These are phyloP conservation scores for Malassezia psittaci DNA, from an alignment of 1,284 basidiomycete species.

Conservation along the genomic window DNA sequence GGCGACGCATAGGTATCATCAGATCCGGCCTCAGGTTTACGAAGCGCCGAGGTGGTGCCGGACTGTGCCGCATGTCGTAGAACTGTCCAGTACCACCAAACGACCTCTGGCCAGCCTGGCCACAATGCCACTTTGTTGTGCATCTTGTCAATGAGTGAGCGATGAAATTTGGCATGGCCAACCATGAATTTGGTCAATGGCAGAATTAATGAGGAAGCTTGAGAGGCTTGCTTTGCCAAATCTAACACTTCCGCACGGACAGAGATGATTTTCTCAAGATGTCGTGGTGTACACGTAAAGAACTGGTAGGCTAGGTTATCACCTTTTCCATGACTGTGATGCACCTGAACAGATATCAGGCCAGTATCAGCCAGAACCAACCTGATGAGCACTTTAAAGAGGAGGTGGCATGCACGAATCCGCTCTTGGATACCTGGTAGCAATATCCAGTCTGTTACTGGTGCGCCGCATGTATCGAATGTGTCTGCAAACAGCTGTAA, in stretches of 20 bases:
- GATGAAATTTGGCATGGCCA: conserved; percentile 41
- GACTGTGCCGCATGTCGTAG: conserved; percentile 21
- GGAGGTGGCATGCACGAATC: conserved; percentile 49
- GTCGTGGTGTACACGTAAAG: conserved; percentile 34
- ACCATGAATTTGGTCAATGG: conserved; percentile 40
- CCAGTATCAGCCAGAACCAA: conserved; percentile 52
- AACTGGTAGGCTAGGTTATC: conserved; percentile 38
- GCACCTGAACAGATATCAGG: conserved; percentile 24
- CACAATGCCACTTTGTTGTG: conserved; percentile 38
- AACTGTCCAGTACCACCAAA: conserved; percentile 40
- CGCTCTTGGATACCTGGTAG: conserved; percentile 24
- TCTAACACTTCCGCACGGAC: conserved; percentile 12
- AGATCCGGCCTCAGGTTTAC: conserved; percentile 23
- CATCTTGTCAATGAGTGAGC: conserved; percentile 32
- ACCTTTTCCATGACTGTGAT: conserved; percentile 16
- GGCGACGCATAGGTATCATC: conserved; percentile 21
- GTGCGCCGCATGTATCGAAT: conserved; percentile 18
- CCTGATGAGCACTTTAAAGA: conserved; percentile 84
- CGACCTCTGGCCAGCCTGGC: conserved; percentile 42
- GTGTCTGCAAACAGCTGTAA: conserved; percentile 36
- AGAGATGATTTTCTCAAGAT: conserved; percentile 24
- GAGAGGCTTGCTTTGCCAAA: neutral
- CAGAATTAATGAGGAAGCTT: conserved; percentile 15
- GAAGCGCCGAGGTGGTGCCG: conserved; percentile 20
- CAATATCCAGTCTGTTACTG: conserved; percentile 28